Base-by-base conservation (phyloP, 2,329 filamentous ascomycete species). In the Penicillium verrucosum region DNA sequence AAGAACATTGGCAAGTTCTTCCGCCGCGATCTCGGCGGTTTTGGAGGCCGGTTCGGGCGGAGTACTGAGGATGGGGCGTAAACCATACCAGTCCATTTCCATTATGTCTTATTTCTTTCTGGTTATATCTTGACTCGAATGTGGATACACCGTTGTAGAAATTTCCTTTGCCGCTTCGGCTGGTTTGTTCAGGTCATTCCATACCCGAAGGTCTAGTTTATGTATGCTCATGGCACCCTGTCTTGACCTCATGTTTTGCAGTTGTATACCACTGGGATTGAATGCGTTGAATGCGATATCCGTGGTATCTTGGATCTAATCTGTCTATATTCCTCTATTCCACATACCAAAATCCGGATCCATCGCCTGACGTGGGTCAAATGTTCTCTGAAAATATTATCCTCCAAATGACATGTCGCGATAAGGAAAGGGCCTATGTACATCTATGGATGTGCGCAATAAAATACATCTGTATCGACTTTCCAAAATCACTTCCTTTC, bases 1-100 rank as follows among this genome's bases (percentile, higher is more conserved):
- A 92, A 91, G 78, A 96, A 91, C 72, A 90, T 99, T 75, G 93
- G 93, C 25, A 97, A 96, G 76, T 97, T 97, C 77, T 97, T 97
- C 79, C 86, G 89, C 60, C 81, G 93, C 61, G 93, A 97, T 77
- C 87, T 93, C 61, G 89, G 89, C 30, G 85, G 87, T 2, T 82
- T 93, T 61, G 88, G 89, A 2, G 85, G 84, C 11, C 78, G 89
- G 62, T 92, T 92, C 72, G 89, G 89, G 45, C 60, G 61, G 37
- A 61, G 56, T 18, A 46, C 55, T 18, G 64, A 66, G 42, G 64
- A 66, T 58, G 48, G 54, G 37, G 21, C 42, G n/a, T 60, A 59
- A 50, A 16, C 46, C 12, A 16, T 34, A 10, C 21, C 21, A 8
- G 18, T n/a, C 25, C 45, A 27, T 29, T 48, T 25, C 32, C 45